These are phyloP conservation scores for Cryptomeria japonica DNA, from an alignment of 75 land plant genomes.

Conservation along the genomic window DNA sequence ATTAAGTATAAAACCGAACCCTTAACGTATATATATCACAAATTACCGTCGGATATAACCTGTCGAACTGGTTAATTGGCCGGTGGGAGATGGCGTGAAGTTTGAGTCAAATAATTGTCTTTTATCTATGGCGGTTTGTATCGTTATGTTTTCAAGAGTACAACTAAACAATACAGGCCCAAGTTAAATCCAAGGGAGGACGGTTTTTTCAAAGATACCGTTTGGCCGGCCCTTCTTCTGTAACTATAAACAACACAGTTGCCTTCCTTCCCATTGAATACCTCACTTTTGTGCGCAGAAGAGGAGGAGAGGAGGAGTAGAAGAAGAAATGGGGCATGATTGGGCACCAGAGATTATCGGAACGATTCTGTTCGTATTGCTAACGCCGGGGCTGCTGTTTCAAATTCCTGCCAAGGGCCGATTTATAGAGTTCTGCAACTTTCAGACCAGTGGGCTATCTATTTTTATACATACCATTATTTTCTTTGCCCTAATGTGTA, in stretches of 20 bases:
- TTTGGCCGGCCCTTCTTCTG: not conserved
- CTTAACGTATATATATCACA: too few relatives aligned
- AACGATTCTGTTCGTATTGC: conserved; percentile 33
- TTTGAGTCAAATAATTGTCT: too few relatives aligned
- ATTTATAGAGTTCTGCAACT: conserved; percentile 52
- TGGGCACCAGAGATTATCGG: conserved; percentile 37
- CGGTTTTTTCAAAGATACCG: not conserved
- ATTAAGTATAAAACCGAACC: too few relatives aligned
- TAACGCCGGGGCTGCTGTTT: conserved; percentile 43
- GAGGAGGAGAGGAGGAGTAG: not conserved
- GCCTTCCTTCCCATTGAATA: not conserved
- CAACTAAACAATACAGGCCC: too few relatives aligned
- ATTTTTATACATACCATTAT: conserved; percentile 58
- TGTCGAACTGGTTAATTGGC: too few relatives aligned
- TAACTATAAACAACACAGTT: not conserved
- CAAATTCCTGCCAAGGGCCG: conserved; percentile 36
- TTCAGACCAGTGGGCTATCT: conserved; percentile 55
- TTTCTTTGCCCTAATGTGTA: conserved; percentile 49
- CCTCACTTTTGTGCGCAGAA: not conserved
- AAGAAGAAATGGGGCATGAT: conserved; percentile 11
- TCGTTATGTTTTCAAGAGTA: too few relatives aligned
- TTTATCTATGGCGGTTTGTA: too few relatives aligned
- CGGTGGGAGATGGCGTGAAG: too few relatives aligned
- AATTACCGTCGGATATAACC: too few relatives aligned
- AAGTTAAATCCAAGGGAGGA: not conserved